Base-by-base conservation (phyloP, 1,284 basidiomycete species). In the Pholiota adiposa region DNA sequence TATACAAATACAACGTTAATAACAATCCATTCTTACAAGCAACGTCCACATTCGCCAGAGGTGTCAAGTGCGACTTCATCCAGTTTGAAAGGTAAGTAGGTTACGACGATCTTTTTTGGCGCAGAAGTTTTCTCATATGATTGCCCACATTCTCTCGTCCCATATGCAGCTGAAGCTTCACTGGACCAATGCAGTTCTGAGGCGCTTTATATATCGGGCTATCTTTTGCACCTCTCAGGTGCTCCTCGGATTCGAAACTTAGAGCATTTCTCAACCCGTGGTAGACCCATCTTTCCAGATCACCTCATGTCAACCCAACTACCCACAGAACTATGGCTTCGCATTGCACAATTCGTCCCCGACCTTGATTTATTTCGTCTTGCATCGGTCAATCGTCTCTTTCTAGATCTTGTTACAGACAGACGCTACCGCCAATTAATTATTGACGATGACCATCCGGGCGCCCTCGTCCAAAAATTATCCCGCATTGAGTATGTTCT, bases 241-340 rank as follows among this genome's bases (percentile, higher is more conserved):
- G 48, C 41, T 48, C 43, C 56, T 43, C 56, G 36, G 50, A 43
- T 8, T 25, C 38, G 31, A 21, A 36, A 29, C 19, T 49, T 43
- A 48, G 43, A 56, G 12, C 54, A 38, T 18, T 36, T 43, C 36
- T 31, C 21, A 46, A 53, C 40, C 38, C 51, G 40, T 59, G 43
- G n/a, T 51, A 43, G 49, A 25, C 38, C 11, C 58, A n/a, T 23
- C 38, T 25, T 31, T 33, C 31, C 16, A 34, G 18, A 50, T 38
- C 49, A 21, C 33, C 36, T 46, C 38, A 55, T 34, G 44, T 51
- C 56, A 40, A 18, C 43, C 36, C 34, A 63, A 16, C 56, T 68
- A 29, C 67, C 67, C 21, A 54, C 63, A 21, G 67, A 68, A 52
- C 56, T 68, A 31, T 68, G 67, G 67, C 54, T 68, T 29, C 61